Percentiles rank a stretch among this genome's conserved stretches.
Conservation (phyloP, 2,329 filamentous ascomycete genomes). For the Aspergillus candidus region DNA sequence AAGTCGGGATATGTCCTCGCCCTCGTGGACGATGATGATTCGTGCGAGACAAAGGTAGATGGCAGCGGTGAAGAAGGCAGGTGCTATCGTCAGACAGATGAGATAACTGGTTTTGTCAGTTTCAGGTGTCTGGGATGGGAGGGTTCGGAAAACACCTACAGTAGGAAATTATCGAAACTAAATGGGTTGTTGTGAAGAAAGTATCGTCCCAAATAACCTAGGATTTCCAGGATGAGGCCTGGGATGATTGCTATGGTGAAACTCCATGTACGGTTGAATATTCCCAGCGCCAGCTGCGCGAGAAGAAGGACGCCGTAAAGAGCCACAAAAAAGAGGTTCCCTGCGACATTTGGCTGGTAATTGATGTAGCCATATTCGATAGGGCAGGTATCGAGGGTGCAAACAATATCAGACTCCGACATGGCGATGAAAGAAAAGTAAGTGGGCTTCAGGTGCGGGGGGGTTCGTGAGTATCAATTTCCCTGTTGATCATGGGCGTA, state of each 20-base stretch:
- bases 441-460: no score
- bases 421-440: no score
- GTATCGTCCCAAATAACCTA: constrained; percentile 56
- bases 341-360: constrained; percentile 50
- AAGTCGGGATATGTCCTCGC: constrained; percentile 28
- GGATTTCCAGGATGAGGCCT: constrained; percentile 51
- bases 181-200: constrained; percentile 49
- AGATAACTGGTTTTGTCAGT: constrained; percentile 44
- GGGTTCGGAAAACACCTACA: constrained; percentile 19
- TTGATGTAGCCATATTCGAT: constrained; percentile 40
- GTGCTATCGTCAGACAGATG: constrained; percentile 57
- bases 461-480: neutral
- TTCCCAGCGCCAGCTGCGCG: constrained; percentile 36
- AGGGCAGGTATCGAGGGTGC: constrained; percentile 32
- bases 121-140: no score
- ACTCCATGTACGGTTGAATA: constrained; percentile 43
- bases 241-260: constrained; percentile 50
- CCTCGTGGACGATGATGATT: constrained; percentile 30
- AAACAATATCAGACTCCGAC: constrained; percentile 12
- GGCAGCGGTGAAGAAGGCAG: constrained; percentile 56
- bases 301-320: constrained; percentile 45
- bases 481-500: neutral
- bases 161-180: constrained; percentile 36
- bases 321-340: constrained; percentile 48
- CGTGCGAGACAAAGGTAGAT: constrained; percentile 56